Conservation (phyloP, 768 basidiomycete species). For the Amanita subjunquillea region DNA sequence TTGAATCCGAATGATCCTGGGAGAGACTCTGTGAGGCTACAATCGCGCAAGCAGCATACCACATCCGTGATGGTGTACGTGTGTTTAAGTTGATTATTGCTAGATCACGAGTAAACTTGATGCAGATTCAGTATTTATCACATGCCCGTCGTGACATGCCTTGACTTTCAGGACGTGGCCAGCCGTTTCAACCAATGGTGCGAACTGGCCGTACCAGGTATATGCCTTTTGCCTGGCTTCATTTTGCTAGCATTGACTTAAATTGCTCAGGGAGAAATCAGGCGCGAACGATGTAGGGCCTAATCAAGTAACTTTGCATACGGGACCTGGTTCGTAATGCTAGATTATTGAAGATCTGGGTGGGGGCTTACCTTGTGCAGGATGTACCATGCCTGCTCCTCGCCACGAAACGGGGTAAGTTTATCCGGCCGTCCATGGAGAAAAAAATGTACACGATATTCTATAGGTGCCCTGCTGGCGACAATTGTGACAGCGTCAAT, state of each 20-base stretch:
- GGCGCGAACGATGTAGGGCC: slow-evolving; percentile 47
- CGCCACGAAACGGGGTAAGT: slow-evolving; percentile 38
- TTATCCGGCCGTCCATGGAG: neutral
- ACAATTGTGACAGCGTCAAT: slow-evolving; percentile 39
- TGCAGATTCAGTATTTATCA: slow-evolving; percentile 40
- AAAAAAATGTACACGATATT: neutral
- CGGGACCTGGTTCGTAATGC: slow-evolving; percentile 27
- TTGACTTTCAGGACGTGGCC: slow-evolving; percentile 31
- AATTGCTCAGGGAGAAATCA: slow-evolving; percentile 30
- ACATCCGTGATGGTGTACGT: slow-evolving; percentile 45
- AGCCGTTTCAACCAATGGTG: slow-evolving; percentile 46
- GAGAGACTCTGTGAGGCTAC: slow-evolving; percentile 47
- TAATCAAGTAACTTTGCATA: slow-evolving; percentile 48
- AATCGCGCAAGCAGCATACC: slow-evolving; percentile 40
- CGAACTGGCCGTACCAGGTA: slow-evolving; percentile 36
- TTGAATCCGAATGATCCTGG: slow-evolving; percentile 40
- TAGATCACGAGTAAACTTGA: neutral
- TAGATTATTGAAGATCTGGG: neutral
- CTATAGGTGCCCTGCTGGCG: slow-evolving; percentile 22
- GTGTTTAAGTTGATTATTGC: neutral
- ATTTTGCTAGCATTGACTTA: neutral
- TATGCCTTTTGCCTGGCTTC: neutral
- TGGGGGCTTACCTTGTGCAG: slow-evolving; percentile 12
- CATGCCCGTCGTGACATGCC: slow-evolving; percentile 32
- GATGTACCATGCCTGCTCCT: slow-evolving; percentile 42